Conservation (phyloP, 1,284 basidiomycete species). For the Irpex sp. region DNA sequence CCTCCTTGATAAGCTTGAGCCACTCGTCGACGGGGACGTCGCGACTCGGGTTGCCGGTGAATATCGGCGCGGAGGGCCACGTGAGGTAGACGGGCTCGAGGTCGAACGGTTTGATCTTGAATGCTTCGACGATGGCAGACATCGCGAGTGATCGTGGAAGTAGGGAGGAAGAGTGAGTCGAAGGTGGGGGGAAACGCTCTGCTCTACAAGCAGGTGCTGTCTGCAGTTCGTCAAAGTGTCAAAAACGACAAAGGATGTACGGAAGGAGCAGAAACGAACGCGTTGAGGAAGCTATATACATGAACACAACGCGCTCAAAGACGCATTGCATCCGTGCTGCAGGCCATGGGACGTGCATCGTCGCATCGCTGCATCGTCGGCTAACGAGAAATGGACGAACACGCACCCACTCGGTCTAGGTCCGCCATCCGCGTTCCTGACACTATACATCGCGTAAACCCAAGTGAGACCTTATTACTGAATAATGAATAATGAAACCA, state of each 20-base stretch:
- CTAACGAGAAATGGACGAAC: not conserved
- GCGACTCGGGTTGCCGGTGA: conserved; percentile 60
- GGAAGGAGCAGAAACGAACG: not conserved
- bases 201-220: not conserved
- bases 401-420: not conserved
- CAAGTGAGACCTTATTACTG: not conserved
- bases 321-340: not conserved
- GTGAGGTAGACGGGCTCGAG: conserved; percentile 55
- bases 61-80: conserved; percentile 60
- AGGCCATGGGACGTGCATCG: not conserved
- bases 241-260: not conserved
- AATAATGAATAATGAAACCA: not conserved
- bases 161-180: not conserved
- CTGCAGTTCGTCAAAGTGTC: not conserved
- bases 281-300: not conserved
- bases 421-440: not conserved
- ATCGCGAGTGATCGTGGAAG: not conserved
- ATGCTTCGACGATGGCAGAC: conserved; percentile 54
- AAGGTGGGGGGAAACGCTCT: not conserved
- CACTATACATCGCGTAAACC: not conserved
- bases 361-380: not conserved
- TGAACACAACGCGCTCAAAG: not conserved
- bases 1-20: conserved; percentile 61
- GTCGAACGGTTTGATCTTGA: conserved; percentile 70
- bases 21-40: conserved; percentile 64